Conservation (phyloP, 1,284 basidiomycete genomes). For the Heliocybe sulcata region DNA sequence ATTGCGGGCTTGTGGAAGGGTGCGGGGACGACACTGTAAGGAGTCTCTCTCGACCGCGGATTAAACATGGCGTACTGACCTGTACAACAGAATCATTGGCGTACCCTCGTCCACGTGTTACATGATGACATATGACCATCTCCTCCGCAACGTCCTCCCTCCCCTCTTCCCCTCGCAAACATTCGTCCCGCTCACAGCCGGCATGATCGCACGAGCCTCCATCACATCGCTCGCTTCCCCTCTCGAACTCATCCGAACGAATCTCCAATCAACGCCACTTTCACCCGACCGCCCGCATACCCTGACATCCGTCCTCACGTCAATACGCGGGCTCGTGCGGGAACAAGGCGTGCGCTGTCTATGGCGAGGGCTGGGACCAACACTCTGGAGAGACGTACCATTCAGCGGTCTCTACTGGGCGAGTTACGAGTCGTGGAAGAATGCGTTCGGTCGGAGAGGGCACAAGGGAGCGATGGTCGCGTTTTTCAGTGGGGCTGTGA, state of each 20-base stretch:
- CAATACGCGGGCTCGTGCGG: constrained; percentile 56
- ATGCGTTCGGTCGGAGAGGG: constrained; percentile 40
- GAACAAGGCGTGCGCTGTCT: constrained; percentile 65
- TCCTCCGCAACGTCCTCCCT: constrained; percentile 60
- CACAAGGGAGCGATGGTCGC: constrained; percentile 64
- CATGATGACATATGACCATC: constrained; percentile 94
- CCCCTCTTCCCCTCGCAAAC: constrained; percentile 47
- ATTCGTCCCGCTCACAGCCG: constrained; percentile 75
- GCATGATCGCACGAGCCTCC: constrained; percentile 74
- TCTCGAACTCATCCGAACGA: constrained; percentile 90
- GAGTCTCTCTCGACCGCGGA: constrained; percentile 10
- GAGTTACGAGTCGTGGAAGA: constrained; percentile 65
- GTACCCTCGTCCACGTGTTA: constrained; percentile 92
- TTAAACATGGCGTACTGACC: constrained; percentile 8
- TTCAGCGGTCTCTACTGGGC: constrained; percentile 95
- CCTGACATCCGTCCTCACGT: constrained; percentile 57
- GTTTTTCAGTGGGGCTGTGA: constrained; percentile 78
- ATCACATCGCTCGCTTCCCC: constrained; percentile 84
- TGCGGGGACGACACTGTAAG: constrained; percentile 80
- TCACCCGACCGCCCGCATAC: constrained; percentile 67
- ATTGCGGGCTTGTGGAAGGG: constrained; percentile 85
- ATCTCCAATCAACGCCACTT: constrained; percentile 82
- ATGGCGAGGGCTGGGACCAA: constrained; percentile 89
- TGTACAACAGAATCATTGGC: constrained; percentile 65
- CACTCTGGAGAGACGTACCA: constrained; percentile 95